phyloP scores from a whole-genome alignment of 176 grass and related monocot species.

The Echinochloa phyllopogon region DNA sequence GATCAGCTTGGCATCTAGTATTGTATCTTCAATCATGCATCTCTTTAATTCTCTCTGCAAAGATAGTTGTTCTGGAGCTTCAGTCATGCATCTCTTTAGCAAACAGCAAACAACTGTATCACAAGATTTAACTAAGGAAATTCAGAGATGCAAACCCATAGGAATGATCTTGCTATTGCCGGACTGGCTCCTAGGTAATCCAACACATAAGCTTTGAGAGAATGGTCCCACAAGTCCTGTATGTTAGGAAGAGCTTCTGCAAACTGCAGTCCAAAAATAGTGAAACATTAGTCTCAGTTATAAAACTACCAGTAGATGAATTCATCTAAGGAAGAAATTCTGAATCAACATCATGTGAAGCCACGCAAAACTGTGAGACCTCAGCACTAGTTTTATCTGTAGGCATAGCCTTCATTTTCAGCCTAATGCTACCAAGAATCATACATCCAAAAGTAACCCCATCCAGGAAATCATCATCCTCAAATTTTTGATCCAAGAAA shows the following conservation, averaged over 20 bases:
- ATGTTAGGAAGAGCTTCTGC: constrained; percentile 22
- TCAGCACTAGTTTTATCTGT: constrained; percentile 16
- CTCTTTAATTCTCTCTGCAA: constrained; percentile 35
- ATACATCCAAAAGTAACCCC: not conserved
- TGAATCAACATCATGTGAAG: not conserved
- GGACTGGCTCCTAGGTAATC: constrained; percentile 34
- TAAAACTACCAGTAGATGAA: not conserved
- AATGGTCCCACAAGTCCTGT: constrained; percentile 24
- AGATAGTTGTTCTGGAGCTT: constrained; percentile 1
- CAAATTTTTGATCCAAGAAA: constrained; percentile 36
- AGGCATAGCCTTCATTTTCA: constrained; percentile 31
- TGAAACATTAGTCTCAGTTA: not conserved
- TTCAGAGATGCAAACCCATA: constrained; percentile 40
- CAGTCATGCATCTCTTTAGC: no score
- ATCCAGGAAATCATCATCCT: constrained; percentile 17
- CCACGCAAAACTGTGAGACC: not conserved
- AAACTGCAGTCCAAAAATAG: constrained; percentile 37
- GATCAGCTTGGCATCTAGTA: not conserved
- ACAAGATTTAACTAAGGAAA: not conserved
- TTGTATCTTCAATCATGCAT: constrained; percentile 39
- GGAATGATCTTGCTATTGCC: constrained; percentile 19
- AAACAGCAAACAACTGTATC: not conserved
- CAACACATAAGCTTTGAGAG: constrained; percentile 6
- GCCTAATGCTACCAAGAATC: constrained; percentile 31
- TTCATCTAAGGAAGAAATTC: not conserved